Percentiles rank a stretch among this genome's conserved stretches.
phyloP scores from a whole-genome alignment of 371 early-diverging fungal genomes.

The Ordospora colligata region DNA sequence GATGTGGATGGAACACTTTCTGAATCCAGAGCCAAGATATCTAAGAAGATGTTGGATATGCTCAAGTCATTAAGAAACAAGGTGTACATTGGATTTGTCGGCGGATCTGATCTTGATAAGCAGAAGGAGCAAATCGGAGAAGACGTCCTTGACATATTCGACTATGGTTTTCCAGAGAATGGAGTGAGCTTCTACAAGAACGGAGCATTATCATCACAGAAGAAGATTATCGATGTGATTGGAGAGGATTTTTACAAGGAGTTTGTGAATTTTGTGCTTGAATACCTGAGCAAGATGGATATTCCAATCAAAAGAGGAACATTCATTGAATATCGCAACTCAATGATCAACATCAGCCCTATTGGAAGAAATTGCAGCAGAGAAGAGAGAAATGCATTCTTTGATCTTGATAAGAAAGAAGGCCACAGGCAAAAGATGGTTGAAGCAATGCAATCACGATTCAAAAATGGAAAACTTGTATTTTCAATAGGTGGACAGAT shows the following conservation, averaged over 20 bases:
- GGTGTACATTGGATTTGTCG: slow-evolving; percentile 90
- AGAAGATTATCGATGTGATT: slow-evolving; percentile 80
- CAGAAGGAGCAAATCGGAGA: slow-evolving; percentile 91
- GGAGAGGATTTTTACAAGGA: slow-evolving; percentile 89
- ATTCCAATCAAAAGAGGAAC: slow-evolving; percentile 73
- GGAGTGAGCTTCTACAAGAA: slow-evolving; percentile 84
- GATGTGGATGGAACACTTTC: slow-evolving; percentile 99
- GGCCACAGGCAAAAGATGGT: slow-evolving; percentile 70
- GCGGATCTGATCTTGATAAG: slow-evolving; percentile 89
- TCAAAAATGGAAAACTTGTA: slow-evolving; percentile 74
- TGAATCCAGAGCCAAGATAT: slow-evolving; percentile 65
- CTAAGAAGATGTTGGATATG: slow-evolving; percentile 70
- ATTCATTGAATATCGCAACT: slow-evolving; percentile 93
- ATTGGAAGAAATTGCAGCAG: slow-evolving; percentile 89
- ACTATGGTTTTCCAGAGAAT: slow-evolving; percentile 95
- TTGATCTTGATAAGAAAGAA: slow-evolving; percentile 72
- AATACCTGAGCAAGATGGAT: slow-evolving; percentile 83
- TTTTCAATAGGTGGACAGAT: slow-evolving; percentile 98
- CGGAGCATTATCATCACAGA: slow-evolving; percentile 62
- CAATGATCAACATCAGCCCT: slow-evolving; percentile 97
- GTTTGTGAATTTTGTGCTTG: slow-evolving; percentile 79
- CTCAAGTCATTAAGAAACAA: slow-evolving; percentile 73
- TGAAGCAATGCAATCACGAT: slow-evolving; percentile 70
- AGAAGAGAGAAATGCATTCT: slow-evolving; percentile 82
- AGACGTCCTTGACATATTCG: slow-evolving; percentile 75